Conservation (phyloP, 148 eudicot genomes). For the Fagopyrum homotropicum region DNA sequence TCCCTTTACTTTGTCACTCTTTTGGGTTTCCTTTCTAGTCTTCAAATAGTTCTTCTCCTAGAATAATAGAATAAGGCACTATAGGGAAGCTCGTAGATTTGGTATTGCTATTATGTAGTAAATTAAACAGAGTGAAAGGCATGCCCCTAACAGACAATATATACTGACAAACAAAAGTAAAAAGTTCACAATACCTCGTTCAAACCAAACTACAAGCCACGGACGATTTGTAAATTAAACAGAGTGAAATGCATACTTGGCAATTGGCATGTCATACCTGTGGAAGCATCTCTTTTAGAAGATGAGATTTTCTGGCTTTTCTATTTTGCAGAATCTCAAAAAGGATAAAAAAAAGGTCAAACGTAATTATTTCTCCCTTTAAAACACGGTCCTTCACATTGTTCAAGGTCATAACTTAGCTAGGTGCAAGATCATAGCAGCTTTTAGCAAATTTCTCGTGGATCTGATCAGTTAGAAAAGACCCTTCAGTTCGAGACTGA, state of each 20-base stretch:
- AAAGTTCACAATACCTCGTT: too few relatives aligned
- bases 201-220: too few relatives aligned
- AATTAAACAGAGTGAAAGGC: too few relatives aligned
- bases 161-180: too few relatives aligned
- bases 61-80: too few relatives aligned
- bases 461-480: background rate
- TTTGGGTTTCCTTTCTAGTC: too few relatives aligned
- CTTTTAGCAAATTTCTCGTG: background rate
- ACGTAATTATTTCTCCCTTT: background rate
- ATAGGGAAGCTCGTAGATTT: too few relatives aligned
- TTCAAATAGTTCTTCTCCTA: too few relatives aligned
- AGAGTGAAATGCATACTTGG: background rate
- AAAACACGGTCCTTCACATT: background rate
- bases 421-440: background rate
- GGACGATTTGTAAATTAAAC: too few relatives aligned
- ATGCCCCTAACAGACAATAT: too few relatives aligned
- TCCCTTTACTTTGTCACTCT: too few relatives aligned
- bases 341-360: background rate
- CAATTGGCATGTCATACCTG: background rate
- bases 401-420: constrained; percentile 1
- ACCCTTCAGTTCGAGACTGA: background rate
- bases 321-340: background rate
- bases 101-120: too few relatives aligned
- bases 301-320: background rate
- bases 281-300: constrained; percentile 5